Evolutionary conservation across 495 filamentous ascomycete genomes (phyloP), one percentile per base, ranked within the genome.

Genomic region (Podospora australis): DNA sequence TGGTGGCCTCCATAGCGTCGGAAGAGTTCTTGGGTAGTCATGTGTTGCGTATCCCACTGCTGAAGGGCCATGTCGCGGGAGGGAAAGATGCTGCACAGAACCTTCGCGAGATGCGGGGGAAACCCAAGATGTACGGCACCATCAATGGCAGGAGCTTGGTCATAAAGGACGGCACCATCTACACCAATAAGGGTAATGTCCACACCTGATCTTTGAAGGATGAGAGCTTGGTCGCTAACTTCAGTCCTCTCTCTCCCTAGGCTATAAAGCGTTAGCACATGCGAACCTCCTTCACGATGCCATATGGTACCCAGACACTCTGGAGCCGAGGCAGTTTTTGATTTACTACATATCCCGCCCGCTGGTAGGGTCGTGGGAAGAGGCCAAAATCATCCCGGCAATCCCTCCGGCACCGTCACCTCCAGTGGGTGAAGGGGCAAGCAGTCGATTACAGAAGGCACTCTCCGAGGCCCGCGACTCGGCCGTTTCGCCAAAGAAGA

Each of bases 11-110:
- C 49, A 83, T 89, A 58, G 77, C 77, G 46, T 87, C 82, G 32
- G 94, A 99, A 54, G 94, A 99, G 54, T 97, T 99, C 65, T 76
- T 97, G 38, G 90, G 82, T 29, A 96, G 91, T 74, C 94, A 99
- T 86, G 88, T 96, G 40, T 72, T 99, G 57, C 87, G 92, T 53
- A 81, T 95, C 51, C 83, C 86, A 20, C 70, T 74, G 14, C 74
- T 77, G 46, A 70, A 72, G 49, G 74, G 77, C 39, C 72, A 39
- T 21, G 53, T 75, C 48, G 68, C 70, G 50, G 79, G 76, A 59
- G 81, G 73, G 51, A 87, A 87, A 67, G 86, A 90, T 63, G 75
- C 71, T 16, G 48, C 62, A 10, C 73, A 77, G 23, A 90, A 81
- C 64, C 80, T 95, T 50, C 84, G 94, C 44, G 94, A 99, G 66